Evolutionary conservation across 1,284 basidiomycete species (phyloP), one percentile per base, ranked within the genome.

Genomic region (Rhodotorula sp.): DNA sequence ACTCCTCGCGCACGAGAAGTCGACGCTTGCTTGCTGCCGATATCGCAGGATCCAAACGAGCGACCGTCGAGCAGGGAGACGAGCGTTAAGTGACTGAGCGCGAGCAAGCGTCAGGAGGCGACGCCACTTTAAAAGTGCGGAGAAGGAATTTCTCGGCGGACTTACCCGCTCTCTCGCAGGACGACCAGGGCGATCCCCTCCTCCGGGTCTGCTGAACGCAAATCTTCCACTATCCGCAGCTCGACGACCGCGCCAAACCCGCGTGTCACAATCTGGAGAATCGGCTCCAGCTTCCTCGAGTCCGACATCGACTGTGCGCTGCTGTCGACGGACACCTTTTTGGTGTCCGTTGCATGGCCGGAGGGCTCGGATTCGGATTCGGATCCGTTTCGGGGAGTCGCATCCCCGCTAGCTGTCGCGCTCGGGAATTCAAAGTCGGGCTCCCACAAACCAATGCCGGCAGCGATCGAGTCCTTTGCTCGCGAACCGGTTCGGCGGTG

Each of bases 381-480:
- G 3, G 1, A 33, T n/a, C 22, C 42, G 18, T 44, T 57, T 5
- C 24, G 46, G 33, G 29, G 56, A 20, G 53, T 44, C 22, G 42
- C 45, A 4, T 30, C 8, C 12, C 53, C 53, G 17, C 53, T 54
- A 10, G 53, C 8, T 12, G 53, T n/a, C 24, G 37, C 37, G 10
- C 37, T 42, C 37, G 26, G 53, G 26, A 26, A 54, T 4, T 12
- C 24, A 26, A 29, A 26, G 26, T 54, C 64, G 22, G n/a, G 29
- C 44, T 75, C 70, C 74, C 74, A 75, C 57, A 75, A 57, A 17
- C 74, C 74, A n/a, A 75, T 74, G 4, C 71, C 67, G 15, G 29
- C 67, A 26, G 74, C 63, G 42, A 75, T 72, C 45, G 72, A 73
- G 5, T 69, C 74, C 45, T 65, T 65, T 7, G 66, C 66, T n/a